Evolutionary conservation across 257 asterid species (phyloP).

Genomic region (Solanum tarijense): DNA sequence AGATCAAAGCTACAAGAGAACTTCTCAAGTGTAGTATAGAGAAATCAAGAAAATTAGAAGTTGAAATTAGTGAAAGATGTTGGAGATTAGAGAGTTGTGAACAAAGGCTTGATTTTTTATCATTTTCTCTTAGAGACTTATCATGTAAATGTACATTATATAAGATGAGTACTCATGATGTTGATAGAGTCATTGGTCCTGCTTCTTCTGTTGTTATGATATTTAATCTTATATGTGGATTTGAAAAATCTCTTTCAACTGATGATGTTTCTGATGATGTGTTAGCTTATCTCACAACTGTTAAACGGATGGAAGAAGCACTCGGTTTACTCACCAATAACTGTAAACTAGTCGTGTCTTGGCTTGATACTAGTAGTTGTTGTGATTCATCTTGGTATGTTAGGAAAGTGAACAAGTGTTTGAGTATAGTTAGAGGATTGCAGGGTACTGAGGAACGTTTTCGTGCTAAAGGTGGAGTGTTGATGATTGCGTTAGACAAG

Average conservation of each 20-base stretch:
- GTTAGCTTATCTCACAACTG: conserved; percentile 12
- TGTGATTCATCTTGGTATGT: conserved; percentile 20
- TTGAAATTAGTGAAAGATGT: conserved; percentile 22
- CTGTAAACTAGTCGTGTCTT: conserved; percentile 45
- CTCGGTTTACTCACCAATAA: conserved; percentile 51
- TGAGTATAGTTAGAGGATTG: conserved; percentile 34
- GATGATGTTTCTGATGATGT: conserved; percentile 22
- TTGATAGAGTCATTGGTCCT: conserved; percentile 52
- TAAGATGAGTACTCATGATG: conserved; percentile 26
- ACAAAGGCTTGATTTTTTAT: conserved; percentile 21
- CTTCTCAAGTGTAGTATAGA: conserved; percentile 42
- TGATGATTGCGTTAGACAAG: conserved; percentile 29
- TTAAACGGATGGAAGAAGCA: conserved; percentile 53
- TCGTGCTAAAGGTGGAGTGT: conserved; percentile 26
- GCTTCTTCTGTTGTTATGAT: conserved; percentile 43
- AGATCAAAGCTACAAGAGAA: conserved; percentile 41
- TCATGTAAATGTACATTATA: conserved; percentile 38
- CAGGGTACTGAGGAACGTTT: conserved; percentile 23
- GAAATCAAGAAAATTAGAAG: conserved; percentile 41
- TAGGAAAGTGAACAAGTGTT: conserved; percentile 20
- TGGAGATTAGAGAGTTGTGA: conserved; percentile 24
- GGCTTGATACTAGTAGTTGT: conserved; percentile 53
- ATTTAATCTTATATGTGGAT: conserved; percentile 39
- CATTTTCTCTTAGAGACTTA: conserved; percentile 14
- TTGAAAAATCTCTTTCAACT: conserved; percentile 25